Percentiles rank a stretch among this genome's conserved stretches.
Evolutionary conservation across 2,329 filamentous ascomycete species (phyloP).

Genomic region (Aspergillus niger): DNA sequence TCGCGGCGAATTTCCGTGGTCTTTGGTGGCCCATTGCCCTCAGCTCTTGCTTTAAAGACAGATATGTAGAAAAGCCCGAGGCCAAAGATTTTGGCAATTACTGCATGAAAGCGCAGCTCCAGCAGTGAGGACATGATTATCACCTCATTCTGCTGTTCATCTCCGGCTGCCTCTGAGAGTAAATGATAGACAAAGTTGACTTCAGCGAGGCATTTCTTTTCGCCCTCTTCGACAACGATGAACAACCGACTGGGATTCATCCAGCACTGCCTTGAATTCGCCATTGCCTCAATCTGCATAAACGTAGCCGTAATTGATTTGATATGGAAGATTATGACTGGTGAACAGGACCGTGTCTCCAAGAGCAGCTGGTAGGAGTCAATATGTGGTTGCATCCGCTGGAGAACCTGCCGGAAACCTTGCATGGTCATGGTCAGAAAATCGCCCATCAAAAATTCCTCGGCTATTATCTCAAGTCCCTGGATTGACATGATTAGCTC

Average conservation of each 20-base stretch:
- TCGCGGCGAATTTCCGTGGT: neutral
- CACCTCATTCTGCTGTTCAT: conserved; percentile 4
- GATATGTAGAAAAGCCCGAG: conserved; percentile 16
- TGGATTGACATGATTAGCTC: conserved; percentile 13
- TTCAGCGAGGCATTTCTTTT: conserved; percentile 16
- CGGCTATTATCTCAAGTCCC: conserved; percentile 12
- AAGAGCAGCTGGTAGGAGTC: conserved; percentile 15
- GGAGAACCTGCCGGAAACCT: conserved; percentile 8
- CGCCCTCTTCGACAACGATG: conserved; percentile 11
- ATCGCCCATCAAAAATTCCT: conserved; percentile 12
- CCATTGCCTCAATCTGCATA: conserved; percentile 16
- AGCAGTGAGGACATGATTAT: conserved; percentile 7
- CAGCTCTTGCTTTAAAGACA: neutral
- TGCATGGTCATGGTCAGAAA: conserved; percentile 13
- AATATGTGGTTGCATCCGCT: conserved; percentile 13
- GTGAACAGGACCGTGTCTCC: conserved; percentile 12
- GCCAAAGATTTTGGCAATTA: conserved; percentile 8
- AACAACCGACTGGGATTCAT: conserved; percentile 8
- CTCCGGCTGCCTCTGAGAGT: conserved; percentile 1
- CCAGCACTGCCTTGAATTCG: conserved; percentile 14
- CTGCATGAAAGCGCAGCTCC: conserved; percentile 14
- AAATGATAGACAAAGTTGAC: conserved; percentile 7
- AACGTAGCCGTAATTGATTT: conserved; percentile 12
- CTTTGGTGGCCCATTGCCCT: neutral
- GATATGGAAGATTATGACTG: conserved; percentile 18